Percentiles rank a stretch among this genome's conserved stretches.
phyloP scores from a whole-genome alignment of 2,329 filamentous ascomycete species.

The Niveomyces coronatus region DNA sequence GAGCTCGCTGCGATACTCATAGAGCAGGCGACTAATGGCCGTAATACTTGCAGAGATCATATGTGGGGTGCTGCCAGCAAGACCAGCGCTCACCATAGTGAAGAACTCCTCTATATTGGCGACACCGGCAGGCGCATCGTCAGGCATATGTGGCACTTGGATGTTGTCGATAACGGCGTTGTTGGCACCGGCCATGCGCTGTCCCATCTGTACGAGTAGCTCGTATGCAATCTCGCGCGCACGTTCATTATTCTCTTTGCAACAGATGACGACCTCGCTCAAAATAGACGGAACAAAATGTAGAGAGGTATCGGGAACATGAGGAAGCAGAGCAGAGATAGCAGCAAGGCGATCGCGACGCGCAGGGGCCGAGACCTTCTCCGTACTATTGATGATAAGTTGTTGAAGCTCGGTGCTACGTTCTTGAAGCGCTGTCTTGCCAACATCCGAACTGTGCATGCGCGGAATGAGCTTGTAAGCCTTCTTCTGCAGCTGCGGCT shows the following conservation, averaged over 20 bases:
- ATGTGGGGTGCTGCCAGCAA: slow-evolving; percentile 85
- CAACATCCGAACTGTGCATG: slow-evolving; percentile 69
- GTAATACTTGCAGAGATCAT: slow-evolving; percentile 98
- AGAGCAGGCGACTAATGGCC: slow-evolving; percentile 84
- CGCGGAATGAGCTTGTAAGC: slow-evolving; percentile 96
- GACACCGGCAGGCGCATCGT: slow-evolving; percentile 63
- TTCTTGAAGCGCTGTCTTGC: slow-evolving; percentile 64
- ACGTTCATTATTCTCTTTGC: slow-evolving; percentile 96
- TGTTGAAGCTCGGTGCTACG: slow-evolving; percentile 69
- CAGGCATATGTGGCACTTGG: slow-evolving; percentile 78
- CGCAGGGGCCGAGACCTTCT: slow-evolving; percentile 79
- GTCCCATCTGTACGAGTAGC: slow-evolving; percentile 77
- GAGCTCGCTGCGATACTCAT: slow-evolving; percentile 71
- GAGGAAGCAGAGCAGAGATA: slow-evolving; percentile 68
- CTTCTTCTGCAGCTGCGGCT: slow-evolving; percentile 96
- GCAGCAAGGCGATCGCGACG: slow-evolving; percentile 78
- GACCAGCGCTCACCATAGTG: slow-evolving; percentile 94
- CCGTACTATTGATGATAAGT: slow-evolving; percentile 67
- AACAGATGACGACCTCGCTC: slow-evolving; percentile 89
- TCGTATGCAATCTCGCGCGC: slow-evolving; percentile 85
- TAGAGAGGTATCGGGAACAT: slow-evolving; percentile 65
- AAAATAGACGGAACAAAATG: slow-evolving; percentile 90
- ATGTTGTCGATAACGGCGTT: slow-evolving; percentile 72
- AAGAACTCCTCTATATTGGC: slow-evolving; percentile 92
- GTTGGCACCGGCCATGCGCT: slow-evolving; percentile 58